Percentiles rank a stretch among this genome's conserved stretches.
phyloP scores from a whole-genome alignment of 2,329 filamentous ascomycete species.

The Beauveria sp. region DNA sequence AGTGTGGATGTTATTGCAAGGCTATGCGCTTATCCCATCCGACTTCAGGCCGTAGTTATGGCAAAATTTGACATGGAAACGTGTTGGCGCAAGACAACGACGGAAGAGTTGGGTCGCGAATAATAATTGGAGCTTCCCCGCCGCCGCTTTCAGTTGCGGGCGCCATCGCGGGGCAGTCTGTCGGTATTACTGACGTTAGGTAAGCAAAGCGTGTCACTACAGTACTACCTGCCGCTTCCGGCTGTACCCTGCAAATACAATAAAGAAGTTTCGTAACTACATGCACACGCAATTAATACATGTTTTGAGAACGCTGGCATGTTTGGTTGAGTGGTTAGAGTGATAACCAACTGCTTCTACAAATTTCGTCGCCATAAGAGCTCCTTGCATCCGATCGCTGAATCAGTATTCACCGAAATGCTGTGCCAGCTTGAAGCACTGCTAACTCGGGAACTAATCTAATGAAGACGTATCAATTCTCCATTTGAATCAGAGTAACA shows the following conservation, averaged over 20 bases:
- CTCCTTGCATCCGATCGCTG: too few species aligned
- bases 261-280: too few species aligned
- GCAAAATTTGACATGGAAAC: background rate
- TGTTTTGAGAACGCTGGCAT: too few species aligned
- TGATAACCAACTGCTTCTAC: too few species aligned
- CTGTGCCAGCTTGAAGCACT: too few species aligned
- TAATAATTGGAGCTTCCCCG: slow-evolving; percentile 12
- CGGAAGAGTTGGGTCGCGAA: slow-evolving; percentile 4
- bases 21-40: background rate
- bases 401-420: too few species aligned
- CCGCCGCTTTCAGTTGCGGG: slow-evolving; percentile 3
- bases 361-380: too few species aligned
- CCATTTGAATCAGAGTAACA: too few species aligned
- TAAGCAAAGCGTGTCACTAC: background rate
- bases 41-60: background rate
- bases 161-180: slow-evolving; percentile 12
- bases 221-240: background rate
- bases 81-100: slow-evolving; percentile 1
- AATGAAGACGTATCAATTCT: too few species aligned
- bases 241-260: background rate
- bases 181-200: background rate
- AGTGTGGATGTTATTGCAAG: background rate
- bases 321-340: too few species aligned
- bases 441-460: too few species aligned
- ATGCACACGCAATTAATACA: too few species aligned